Conservation (phyloP, 129 eudicot genomes). For the Lactuca saligna region DNA sequence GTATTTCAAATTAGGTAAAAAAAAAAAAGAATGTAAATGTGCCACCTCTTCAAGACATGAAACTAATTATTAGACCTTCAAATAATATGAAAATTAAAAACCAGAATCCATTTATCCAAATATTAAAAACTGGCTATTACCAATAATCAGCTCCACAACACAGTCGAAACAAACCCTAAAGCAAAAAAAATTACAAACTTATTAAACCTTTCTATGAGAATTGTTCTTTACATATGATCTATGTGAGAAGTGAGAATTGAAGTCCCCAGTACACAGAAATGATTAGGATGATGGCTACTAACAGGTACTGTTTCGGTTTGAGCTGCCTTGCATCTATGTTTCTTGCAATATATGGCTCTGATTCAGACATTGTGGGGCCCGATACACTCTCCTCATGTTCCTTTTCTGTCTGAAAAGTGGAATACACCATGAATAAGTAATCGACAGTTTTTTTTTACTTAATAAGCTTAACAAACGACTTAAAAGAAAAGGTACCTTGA, state of each 20-base stretch:
- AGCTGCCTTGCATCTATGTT: conserved; percentile 71
- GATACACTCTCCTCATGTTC: conserved; percentile 10
- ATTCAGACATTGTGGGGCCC: conserved; percentile 23
- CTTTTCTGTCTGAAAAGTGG: conserved; percentile 36
- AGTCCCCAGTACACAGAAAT: conserved; percentile 39
- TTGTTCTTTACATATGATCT: background rate
- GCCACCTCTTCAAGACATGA: no score
- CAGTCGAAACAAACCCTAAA: background rate
- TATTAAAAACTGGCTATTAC: no score
- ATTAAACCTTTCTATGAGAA: background rate
- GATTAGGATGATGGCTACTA: conserved; percentile 34
- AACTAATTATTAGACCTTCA: no score
- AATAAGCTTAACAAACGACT: background rate
- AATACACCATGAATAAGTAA: conserved; percentile 10
- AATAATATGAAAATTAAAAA: no score
- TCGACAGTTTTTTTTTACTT: background rate
- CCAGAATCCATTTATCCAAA: background rate
- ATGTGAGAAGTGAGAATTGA: conserved; percentile 5
- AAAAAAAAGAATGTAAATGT: no score
- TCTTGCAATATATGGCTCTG: conserved; percentile 39
- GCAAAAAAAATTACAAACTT: background rate
- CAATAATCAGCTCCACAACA: background rate
- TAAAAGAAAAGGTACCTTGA: conserved; percentile 29
- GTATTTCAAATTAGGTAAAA: no score
- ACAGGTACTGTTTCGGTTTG: conserved; percentile 33